Evolutionary conservation across 73 alveolate species (phyloP).

Genomic region (Uronychia binucleata): DNA sequence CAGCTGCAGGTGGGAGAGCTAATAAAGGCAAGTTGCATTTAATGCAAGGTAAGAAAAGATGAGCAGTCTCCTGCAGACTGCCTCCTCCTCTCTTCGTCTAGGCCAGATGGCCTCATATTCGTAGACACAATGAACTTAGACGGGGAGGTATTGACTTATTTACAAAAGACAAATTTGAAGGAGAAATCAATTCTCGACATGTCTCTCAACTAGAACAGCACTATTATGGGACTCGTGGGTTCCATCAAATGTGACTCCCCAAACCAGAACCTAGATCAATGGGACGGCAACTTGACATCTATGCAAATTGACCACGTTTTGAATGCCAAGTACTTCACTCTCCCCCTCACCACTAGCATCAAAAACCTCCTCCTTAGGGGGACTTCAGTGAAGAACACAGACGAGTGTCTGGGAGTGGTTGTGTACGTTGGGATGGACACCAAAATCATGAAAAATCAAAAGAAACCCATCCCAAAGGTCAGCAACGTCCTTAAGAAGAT

Average conservation of each 20-base stretch:
- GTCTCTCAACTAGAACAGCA: constrained; percentile 11
- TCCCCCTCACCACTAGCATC: constrained; percentile 14
- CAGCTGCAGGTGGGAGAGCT: constrained; percentile 23
- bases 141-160: no score
- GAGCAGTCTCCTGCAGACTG: constrained; percentile 75
- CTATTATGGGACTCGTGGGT: constrained; percentile 25
- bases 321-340: constrained; percentile 4
- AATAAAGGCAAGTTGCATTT: neutral
- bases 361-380: constrained; percentile 89
- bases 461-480: constrained; percentile 71
- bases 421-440: constrained; percentile 95
- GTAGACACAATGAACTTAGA: constrained; percentile 92
- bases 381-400: constrained; percentile 84
- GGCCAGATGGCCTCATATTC: constrained; percentile 52
- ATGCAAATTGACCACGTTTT: constrained; percentile 36
- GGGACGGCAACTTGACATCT: constrained; percentile 53
- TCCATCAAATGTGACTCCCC: constrained; percentile 50
- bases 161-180: constrained; percentile 85
- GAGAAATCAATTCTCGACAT: constrained; percentile 58
- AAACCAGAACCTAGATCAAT: constrained; percentile 49
- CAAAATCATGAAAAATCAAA: constrained; percentile 88
- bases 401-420: constrained; percentile 81
- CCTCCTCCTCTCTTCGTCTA: constrained; percentile 44
- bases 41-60: neutral
- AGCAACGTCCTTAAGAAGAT: constrained; percentile 63